phyloP scores from a whole-genome alignment of 2,329 filamentous ascomycete species.

The Botrytis elliptica region DNA sequence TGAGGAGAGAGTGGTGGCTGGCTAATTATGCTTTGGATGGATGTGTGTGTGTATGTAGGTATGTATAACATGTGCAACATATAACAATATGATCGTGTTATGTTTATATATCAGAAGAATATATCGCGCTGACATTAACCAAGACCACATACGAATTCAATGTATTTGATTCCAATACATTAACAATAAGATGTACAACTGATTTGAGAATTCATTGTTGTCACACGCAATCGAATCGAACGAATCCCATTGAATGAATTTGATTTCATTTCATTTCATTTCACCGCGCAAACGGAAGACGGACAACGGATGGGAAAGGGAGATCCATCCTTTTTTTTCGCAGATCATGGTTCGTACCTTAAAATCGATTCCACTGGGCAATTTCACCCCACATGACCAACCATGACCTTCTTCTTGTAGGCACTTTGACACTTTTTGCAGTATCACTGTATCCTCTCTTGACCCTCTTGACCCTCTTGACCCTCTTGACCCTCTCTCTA shows the following conservation, averaged over 20 bases:
- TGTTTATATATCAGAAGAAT: neutral
- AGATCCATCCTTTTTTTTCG: neutral
- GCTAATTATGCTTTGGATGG: neutral
- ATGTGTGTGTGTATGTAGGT: neutral
- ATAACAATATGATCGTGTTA: neutral
- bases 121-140: neutral
- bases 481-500: too few relatives aligned
- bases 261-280: too few relatives aligned
- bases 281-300: conserved; percentile 1
- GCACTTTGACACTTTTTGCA: neutral
- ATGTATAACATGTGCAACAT: neutral
- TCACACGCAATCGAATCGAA: neutral
- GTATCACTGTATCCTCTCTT: neutral
- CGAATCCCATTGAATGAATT: neutral
- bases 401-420: neutral
- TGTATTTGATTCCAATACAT: too few relatives aligned
- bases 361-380: neutral
- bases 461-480: neutral
- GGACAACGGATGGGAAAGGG: neutral
- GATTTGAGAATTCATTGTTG: neutral
- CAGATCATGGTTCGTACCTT: conserved; percentile 6
- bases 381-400: conserved; percentile 13
- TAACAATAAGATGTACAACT: neutral
- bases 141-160: neutral
- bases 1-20: neutral